Evolutionary conservation across 495 filamentous ascomycete species (phyloP).

Genomic region (Lasiosphaeria ovina): DNA sequence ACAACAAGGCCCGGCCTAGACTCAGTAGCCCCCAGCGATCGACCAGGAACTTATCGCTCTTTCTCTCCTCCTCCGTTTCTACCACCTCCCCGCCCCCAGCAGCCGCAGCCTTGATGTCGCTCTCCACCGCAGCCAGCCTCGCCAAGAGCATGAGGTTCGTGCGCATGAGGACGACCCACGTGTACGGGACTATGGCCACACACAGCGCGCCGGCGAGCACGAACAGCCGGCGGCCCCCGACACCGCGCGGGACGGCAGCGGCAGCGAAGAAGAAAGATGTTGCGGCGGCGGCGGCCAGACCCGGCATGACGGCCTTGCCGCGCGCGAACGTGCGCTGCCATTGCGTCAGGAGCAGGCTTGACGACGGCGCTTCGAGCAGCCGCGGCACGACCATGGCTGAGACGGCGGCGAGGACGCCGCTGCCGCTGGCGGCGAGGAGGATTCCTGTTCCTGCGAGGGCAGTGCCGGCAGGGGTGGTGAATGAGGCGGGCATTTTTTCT

Average conservation of each 20-base stretch:
- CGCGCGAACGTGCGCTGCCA: slow-evolving; percentile 40
- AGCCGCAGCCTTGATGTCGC: background rate
- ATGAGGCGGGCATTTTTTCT: slow-evolving; percentile 11
- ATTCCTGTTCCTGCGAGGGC: slow-evolving; percentile 41
- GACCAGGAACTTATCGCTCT: slow-evolving; percentile 45
- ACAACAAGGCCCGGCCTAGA: slow-evolving; percentile 41
- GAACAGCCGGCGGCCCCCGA: slow-evolving; percentile 30
- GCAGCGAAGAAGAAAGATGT: slow-evolving; percentile 47
- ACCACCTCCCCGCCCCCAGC: slow-evolving; percentile 1
- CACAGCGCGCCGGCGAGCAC: slow-evolving; percentile 40
- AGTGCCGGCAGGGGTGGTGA: slow-evolving; percentile 2
- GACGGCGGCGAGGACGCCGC: slow-evolving; percentile 42
- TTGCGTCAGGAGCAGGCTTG: slow-evolving; percentile 48
- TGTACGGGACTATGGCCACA: slow-evolving; percentile 50
- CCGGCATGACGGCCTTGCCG: slow-evolving; percentile 36
- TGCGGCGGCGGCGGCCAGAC: slow-evolving; percentile 30
- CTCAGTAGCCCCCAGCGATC: slow-evolving; percentile 58
- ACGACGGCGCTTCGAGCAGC: slow-evolving; percentile 51
- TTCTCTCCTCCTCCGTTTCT: slow-evolving; percentile 11
- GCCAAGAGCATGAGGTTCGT: slow-evolving; percentile 43
- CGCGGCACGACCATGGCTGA: slow-evolving; percentile 48
- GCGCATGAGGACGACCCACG: slow-evolving; percentile 39
- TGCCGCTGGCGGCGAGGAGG: slow-evolving; percentile 41
- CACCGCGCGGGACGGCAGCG: slow-evolving; percentile 2
- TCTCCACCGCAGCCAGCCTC: slow-evolving; percentile 30